These are phyloP conservation scores for Bisporella sp. DNA, from an alignment of 2,329 filamentous ascomycete genomes.

Conservation along the genomic window DNA sequence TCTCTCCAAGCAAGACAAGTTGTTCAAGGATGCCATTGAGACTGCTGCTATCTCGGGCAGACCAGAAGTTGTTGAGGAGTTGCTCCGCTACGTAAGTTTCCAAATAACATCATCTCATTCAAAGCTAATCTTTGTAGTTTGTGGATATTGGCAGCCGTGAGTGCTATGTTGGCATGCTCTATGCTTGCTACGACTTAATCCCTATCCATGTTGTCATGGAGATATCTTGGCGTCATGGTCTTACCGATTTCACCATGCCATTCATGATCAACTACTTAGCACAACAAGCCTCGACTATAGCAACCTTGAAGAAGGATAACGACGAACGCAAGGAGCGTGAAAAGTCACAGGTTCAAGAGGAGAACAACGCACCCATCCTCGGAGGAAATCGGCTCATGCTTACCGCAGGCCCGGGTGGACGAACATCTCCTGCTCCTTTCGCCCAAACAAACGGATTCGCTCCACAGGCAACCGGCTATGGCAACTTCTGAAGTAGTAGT, in stretches of 20 bases:
- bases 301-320: slow-evolving; percentile 86
- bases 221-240: slow-evolving; percentile 91
- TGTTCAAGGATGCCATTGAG: slow-evolving; percentile 99
- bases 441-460: slow-evolving; percentile 82
- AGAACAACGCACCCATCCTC: slow-evolving; percentile 90
- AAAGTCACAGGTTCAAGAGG: slow-evolving; percentile 67
- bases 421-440: slow-evolving; percentile 55
- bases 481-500: slow-evolving; percentile 38
- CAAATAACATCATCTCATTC: slow-evolving; percentile 1
- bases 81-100: slow-evolving; percentile 87
- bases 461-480: slow-evolving; percentile 78
- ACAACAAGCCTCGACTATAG: slow-evolving; percentile 83
- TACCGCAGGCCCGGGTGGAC: slow-evolving; percentile 68
- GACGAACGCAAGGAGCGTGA: slow-evolving; percentile 84
- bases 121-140: slow-evolving; percentile 56
- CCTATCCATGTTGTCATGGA: slow-evolving; percentile 89
- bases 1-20: slow-evolving; percentile 96
- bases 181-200: slow-evolving; percentile 96
- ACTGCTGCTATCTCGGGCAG: slow-evolving; percentile 90
- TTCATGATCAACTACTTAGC: slow-evolving; percentile 99
- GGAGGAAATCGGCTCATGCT: slow-evolving; percentile 88
- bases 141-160: slow-evolving; percentile 98
- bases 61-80: slow-evolving; percentile 86
- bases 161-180: slow-evolving; percentile 99
- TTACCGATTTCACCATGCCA: slow-evolving; percentile 97